Evolutionary conservation across 2,329 filamentous ascomycete genomes (phyloP).

Genomic region (Ophiostoma australiae): DNA sequence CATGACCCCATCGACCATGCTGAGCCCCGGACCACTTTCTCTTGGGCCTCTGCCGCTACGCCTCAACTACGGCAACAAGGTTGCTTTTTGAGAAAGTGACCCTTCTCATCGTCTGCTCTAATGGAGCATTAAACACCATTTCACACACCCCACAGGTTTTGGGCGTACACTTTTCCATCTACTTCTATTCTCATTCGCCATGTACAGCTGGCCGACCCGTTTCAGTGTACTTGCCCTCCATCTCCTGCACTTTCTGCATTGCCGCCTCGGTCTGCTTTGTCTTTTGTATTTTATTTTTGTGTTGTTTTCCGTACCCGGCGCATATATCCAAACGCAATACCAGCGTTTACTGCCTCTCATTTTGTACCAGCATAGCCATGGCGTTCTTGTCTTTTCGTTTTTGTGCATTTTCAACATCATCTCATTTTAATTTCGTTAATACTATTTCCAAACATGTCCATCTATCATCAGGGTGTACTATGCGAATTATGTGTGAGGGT

Average conservation of each 20-base stretch:
- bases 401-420: not conserved
- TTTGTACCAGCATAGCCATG: constrained; percentile 11
- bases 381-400: not conserved
- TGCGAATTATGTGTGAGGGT: not conserved
- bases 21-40: constrained; percentile 29
- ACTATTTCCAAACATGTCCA: not conserved
- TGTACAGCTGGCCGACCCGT: not conserved
- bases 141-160: not conserved
- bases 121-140: too few relatives aligned
- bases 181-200: not conserved
- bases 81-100: constrained; percentile 29
- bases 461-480: not conserved
- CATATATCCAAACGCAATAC: constrained; percentile 13
- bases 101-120: not conserved
- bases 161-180: not conserved
- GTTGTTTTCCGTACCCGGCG: not conserved
- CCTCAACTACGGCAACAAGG: constrained; percentile 33
- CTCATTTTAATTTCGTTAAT: not conserved
- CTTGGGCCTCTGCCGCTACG: constrained; percentile 31
- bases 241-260: not conserved
- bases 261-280: not conserved
- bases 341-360: constrained; percentile 6
- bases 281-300: not conserved
- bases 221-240: not conserved
- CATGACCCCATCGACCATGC: constrained; percentile 32